Conservation (phyloP, 257 asterid genomes). For the Rubia yunnanensis region DNA sequence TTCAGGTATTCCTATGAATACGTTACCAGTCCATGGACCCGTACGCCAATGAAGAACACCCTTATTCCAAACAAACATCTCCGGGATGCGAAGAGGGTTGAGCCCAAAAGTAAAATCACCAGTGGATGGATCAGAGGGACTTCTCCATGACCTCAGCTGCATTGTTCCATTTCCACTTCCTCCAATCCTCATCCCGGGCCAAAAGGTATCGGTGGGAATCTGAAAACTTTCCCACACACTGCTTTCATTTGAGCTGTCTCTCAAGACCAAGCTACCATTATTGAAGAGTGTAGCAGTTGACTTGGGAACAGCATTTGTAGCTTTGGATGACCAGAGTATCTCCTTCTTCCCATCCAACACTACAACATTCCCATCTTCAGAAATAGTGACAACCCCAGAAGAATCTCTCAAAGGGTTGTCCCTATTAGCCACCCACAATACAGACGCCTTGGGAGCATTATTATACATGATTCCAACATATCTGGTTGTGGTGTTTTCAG, state of each 20-base stretch:
- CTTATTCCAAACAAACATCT: slow-evolving; percentile 26
- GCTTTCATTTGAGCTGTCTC: slow-evolving; percentile 15
- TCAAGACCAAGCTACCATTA: slow-evolving; percentile 34
- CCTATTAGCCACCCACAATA: slow-evolving; percentile 50
- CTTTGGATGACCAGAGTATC: slow-evolving; percentile 34
- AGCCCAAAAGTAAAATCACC: slow-evolving; percentile 29
- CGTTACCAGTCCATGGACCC: slow-evolving; percentile 24
- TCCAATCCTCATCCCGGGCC: slow-evolving; percentile 30
- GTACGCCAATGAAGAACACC: slow-evolving; percentile 26
- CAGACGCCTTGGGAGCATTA: slow-evolving; percentile 8
- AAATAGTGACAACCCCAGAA: slow-evolving; percentile 21
- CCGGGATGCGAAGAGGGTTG: slow-evolving; percentile 27
- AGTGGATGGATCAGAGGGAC: slow-evolving; percentile 26
- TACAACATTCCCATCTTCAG: slow-evolving; percentile 30
- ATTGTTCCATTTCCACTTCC: slow-evolving; percentile 8
- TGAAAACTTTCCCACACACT: slow-evolving; percentile 39
- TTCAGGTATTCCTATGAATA: slow-evolving; percentile 13
- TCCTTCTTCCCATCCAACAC: slow-evolving; percentile 18
- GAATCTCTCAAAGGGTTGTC: slow-evolving; percentile 32
- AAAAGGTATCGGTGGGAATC: slow-evolving; percentile 23
- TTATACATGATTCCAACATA: slow-evolving; percentile 22
- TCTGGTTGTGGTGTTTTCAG: slow-evolving; percentile 9
- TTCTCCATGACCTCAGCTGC: slow-evolving; percentile 32
- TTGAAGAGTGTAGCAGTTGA: slow-evolving; percentile 29
- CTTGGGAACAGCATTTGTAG: slow-evolving; percentile 7